Base-by-base conservation (phyloP, 1,284 basidiomycete genomes). In the Agroathelia rolfsii region DNA sequence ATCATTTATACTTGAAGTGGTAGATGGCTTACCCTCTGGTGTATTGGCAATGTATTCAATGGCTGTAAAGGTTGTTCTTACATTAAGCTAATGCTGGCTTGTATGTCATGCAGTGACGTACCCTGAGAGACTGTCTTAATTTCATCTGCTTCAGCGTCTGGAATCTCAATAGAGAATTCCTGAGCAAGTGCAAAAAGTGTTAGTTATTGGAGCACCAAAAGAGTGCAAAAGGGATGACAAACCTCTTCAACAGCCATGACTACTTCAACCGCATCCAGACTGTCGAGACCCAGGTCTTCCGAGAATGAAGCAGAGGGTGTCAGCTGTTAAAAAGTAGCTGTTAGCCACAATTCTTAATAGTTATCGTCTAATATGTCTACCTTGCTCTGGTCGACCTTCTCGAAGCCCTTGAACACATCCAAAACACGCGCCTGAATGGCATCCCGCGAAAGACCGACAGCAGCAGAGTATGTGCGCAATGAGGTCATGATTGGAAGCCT, bases 221-320 rank as follows among this genome's bases (percentile, higher is more conserved):
- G 10, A 34, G 30, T 8, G 29, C 8, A 27, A 18, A 25, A 10
- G 28, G 27, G 12, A 12, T 26, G 21, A 37, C 64, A 27, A 56
- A 89, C 94, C 79, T 98, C 94, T 64, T 99, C 95, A 47, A 99
- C 86, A 29, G 94, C 92, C 93, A 99, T 97, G 50, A 98, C 89
- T 26, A 97, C 93, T 61, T 99, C 95, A 26, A 99, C 94, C 28
- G 92, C 78, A 59, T 98, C 95, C 52, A 99, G 67, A 50, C 92
- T 96, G 66, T 99, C 95, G 31, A 99, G 73, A 24, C 90, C 86
- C 38, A 99, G 77, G 66, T 98, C 92, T 31, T 72, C 65, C 38
- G 80, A 67, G 62, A 99, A 97, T 20, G 80, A 72, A 17, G 94
- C 69, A 11, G 76, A 56, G 18, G 76, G 43, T 11, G 76, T 65